Percentiles rank a stretch among this genome's conserved stretches.
Evolutionary conservation across 2,329 filamentous ascomycete species (phyloP).

Genomic region (Ophiostoma perfectum): DNA sequence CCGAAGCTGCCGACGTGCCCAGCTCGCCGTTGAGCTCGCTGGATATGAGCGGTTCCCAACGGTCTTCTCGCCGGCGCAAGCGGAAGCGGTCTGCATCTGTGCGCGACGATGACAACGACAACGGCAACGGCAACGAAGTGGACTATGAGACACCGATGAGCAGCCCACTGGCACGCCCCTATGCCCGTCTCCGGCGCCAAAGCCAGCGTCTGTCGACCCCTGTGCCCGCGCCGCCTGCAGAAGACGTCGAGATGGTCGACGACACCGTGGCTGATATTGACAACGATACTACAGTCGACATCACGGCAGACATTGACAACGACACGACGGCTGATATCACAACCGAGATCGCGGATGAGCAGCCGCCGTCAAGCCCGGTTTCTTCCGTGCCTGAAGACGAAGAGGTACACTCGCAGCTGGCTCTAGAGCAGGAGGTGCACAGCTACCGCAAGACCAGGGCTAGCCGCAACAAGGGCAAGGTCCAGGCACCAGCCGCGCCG

Average conservation of each 20-base stretch:
- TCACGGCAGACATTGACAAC: background rate
- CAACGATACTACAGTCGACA: slow-evolving; percentile 7
- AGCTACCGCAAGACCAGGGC: slow-evolving; percentile 23
- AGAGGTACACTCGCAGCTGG: slow-evolving; percentile 33
- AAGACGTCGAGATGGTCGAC: background rate
- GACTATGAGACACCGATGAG: background rate
- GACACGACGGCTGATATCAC: slow-evolving; percentile 7
- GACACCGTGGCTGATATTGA: background rate
- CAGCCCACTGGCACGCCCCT: background rate
- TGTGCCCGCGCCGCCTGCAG: background rate
- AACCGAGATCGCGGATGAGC: background rate
- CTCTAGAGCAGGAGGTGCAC: slow-evolving; percentile 25
- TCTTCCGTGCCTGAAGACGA: slow-evolving; percentile 26
- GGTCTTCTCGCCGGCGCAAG: slow-evolving; percentile 20
- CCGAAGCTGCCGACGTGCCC: slow-evolving; percentile 19
- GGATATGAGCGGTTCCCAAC: background rate
- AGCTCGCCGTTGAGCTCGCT: slow-evolving; percentile 12
- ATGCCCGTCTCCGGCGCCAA: slow-evolving; percentile 5
- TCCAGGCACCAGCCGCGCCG: slow-evolving; percentile 15
- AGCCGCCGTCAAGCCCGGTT: background rate
- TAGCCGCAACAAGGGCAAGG: slow-evolving; percentile 13
- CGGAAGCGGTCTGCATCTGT: slow-evolving; percentile 25
- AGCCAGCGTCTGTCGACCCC: background rate
- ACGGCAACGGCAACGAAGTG: background rate
- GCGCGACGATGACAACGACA: background rate